Evolutionary conservation across 2,329 filamentous ascomycete species (phyloP).

Genomic region (Apiospora pterosperma): DNA sequence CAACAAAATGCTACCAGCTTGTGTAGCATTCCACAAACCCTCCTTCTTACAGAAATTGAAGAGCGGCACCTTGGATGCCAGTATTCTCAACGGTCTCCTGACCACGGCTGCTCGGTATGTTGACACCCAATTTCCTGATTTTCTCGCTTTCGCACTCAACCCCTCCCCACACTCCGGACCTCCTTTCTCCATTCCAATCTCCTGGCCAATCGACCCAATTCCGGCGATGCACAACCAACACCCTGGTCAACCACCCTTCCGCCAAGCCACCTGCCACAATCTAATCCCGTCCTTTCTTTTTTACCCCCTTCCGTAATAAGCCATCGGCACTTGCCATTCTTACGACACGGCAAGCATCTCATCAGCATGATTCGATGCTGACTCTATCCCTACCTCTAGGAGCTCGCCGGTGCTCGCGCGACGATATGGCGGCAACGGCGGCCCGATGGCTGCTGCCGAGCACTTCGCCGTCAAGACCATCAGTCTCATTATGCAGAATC

Average conservation of each 20-base stretch:
- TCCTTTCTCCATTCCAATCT: conserved; percentile 17
- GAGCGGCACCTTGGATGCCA: conserved; percentile 50
- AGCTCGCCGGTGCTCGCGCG: conserved; percentile 55
- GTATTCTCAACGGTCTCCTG: conserved; percentile 55
- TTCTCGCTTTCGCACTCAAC: conserved; percentile 6
- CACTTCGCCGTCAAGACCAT: conserved; percentile 58
- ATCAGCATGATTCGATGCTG: not conserved
- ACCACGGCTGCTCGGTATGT: conserved; percentile 56
- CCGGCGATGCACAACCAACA: not conserved
- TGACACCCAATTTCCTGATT: conserved; percentile 11
- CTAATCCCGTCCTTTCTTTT: not conserved
- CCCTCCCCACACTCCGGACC: conserved; percentile 15
- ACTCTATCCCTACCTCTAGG: conserved; percentile 28
- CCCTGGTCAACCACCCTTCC: not conserved
- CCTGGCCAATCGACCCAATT: conserved; percentile 7
- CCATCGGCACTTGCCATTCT: conserved; percentile 2
- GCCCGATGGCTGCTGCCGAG: conserved; percentile 51
- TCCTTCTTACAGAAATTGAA: conserved; percentile 60
- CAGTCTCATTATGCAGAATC: conserved; percentile 52
- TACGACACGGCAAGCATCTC: not conserved
- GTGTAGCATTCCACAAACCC: conserved; percentile 61
- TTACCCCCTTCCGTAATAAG: not conserved
- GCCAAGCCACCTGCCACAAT: conserved; percentile 4
- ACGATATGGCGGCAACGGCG: conserved; percentile 52
- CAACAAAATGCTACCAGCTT: conserved; percentile 58